Percentiles rank a stretch among this genome's conserved stretches.
Conservation (phyloP, 1,139 yeast species). For the Zygoascus hellenicus region DNA sequence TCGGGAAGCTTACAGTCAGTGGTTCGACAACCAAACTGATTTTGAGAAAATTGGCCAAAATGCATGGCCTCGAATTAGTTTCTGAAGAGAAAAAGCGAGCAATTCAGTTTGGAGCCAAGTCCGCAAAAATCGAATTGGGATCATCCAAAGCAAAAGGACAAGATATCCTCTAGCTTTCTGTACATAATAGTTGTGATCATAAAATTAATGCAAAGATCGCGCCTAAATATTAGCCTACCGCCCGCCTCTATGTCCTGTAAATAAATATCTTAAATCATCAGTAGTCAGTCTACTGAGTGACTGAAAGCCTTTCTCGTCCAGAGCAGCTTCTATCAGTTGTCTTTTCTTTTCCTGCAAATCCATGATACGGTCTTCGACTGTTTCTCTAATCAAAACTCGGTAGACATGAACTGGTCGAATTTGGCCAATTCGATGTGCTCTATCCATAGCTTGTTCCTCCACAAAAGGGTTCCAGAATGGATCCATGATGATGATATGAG, state of each 20-base stretch:
- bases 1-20: slow-evolving; percentile 16
- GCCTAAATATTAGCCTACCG: neutral
- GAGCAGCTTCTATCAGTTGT: slow-evolving; percentile 69
- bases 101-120: slow-evolving; percentile 90
- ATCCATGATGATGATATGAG: slow-evolving; percentile 82
- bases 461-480: slow-evolving; percentile 98
- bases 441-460: slow-evolving; percentile 93
- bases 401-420: slow-evolving; percentile 67
- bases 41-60: slow-evolving; percentile 56
- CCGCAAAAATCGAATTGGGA: slow-evolving; percentile 86
- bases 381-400: slow-evolving; percentile 55
- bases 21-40: slow-evolving; percentile 51
- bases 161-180: slow-evolving; percentile 34
- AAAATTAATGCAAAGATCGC: neutral
- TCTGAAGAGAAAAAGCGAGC: slow-evolving; percentile 83
- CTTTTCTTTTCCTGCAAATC: slow-evolving; percentile 69
- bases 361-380: slow-evolving; percentile 84
- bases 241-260: slow-evolving; percentile 27
- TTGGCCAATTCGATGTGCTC: slow-evolving; percentile 93
- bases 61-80: slow-evolving; percentile 48
- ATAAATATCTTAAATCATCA: slow-evolving; percentile 69
- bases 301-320: slow-evolving; percentile 70
- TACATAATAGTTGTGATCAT: neutral
- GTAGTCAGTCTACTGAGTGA: slow-evolving; percentile 60
- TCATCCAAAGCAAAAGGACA: slow-evolving; percentile 63